Percentiles rank a stretch among this genome's conserved stretches.
phyloP scores from a whole-genome alignment of 1,284 basidiomycete genomes.

The Ceratobasidium theobromae region DNA sequence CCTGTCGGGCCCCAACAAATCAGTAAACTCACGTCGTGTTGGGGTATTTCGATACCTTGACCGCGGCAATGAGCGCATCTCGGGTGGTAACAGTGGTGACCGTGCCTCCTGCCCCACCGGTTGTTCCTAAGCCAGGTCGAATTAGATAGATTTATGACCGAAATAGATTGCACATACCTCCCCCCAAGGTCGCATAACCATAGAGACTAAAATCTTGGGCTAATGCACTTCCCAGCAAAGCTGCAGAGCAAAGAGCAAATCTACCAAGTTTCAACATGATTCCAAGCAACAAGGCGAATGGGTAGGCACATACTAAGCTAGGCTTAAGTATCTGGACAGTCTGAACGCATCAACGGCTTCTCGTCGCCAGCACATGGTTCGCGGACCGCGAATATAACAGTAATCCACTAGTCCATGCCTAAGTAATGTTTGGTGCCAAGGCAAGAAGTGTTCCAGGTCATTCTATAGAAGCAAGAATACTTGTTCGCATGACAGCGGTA shows the following conservation, averaged over 20 bases:
- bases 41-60: neutral
- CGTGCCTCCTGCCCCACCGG: slow-evolving; percentile 19
- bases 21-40: neutral
- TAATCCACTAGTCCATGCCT: no score
- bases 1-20: slow-evolving; percentile 34
- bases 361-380: neutral
- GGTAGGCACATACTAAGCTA: neutral
- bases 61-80: slow-evolving; percentile 15
- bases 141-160: neutral
- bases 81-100: slow-evolving; percentile 1
- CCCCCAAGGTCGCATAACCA: slow-evolving; percentile 15
- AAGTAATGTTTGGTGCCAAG: no score
- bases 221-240: neutral
- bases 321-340: no score
- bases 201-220: slow-evolving; percentile 22
- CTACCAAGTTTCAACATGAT: neutral
- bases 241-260: slow-evolving; percentile 1
- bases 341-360: no score
- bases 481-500: slow-evolving; percentile 1
- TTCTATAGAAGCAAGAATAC: slow-evolving; percentile 10
- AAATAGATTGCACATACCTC: neutral
- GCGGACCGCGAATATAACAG: neutral
- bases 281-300: neutral
- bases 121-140: neutral
- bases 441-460: neutral